Evolutionary conservation across 2,329 filamentous ascomycete species (phyloP), one percentile per base, ranked within the genome.

Genomic region (Xylariaceae sp.): DNA sequence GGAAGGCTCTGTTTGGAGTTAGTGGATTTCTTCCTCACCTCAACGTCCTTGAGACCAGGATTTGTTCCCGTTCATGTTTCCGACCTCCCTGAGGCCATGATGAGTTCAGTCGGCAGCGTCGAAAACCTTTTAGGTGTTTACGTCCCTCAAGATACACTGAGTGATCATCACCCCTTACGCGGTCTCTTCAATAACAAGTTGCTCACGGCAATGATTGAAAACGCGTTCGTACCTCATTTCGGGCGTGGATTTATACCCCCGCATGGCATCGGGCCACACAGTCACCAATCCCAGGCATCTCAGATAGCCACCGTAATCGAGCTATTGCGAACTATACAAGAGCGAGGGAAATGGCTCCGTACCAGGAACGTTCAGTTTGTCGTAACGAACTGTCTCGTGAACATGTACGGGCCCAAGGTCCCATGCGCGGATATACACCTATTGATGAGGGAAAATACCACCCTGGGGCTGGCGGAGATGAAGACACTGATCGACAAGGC

Each of bases 141-240:
- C 32, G 49, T 76, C 3, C 73, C 74, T 15, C 60, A 67, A 22
- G 78, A 80, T 50, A 64, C 81, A 40, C 64, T 15, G 71, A 21
- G 56, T 58, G 9, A 72, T 1, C 61, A 71, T 12, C 79, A 82
- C 54, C 79, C 79, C 2, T 52, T 81, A 6, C 71, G 70, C 39
- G 69, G 69, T 36, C 67, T 82, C 18, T 80, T 82, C 56, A 66
- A 72, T 40, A 47, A 56, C 10, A 63, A 62, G 22, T 53, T 80
- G 18, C 67, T 78, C 49, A 65, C 68, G 1, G 63, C 65, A 2
- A 70, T 80, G 15, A 57, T 79, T 8, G 68, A 76, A 34, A 78
- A 74, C 70, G 72, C 74, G 0, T 80, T 80, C 51, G 68, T 74
- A 52, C 63, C 70, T 47, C 69, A 65, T 12, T 49, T 71, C 21